phyloP scores from a whole-genome alignment of 2,329 filamentous ascomycete genomes.

The Acephala macrosclerotiorum region DNA sequence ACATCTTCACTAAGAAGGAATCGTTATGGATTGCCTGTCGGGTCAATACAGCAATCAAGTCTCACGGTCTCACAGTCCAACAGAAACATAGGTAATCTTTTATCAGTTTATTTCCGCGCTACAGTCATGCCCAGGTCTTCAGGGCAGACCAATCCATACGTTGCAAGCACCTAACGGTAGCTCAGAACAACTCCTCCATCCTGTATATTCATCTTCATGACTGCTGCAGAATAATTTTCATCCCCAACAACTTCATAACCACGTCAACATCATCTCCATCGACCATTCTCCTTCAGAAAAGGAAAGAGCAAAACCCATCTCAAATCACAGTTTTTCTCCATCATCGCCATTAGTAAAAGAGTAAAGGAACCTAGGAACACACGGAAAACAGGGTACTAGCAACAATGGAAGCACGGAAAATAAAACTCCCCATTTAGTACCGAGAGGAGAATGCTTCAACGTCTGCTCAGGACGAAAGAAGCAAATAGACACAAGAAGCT shows the following conservation, averaged over 20 bases:
- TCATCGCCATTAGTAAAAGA: constrained; percentile 23
- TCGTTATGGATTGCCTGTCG: neutral
- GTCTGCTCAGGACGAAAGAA: constrained; percentile 12
- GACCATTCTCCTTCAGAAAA: neutral
- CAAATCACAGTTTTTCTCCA: constrained; percentile 15
- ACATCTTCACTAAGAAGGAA: too few species aligned
- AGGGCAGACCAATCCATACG: neutral
- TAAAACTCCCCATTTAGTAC: constrained; percentile 18
- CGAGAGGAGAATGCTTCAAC: constrained; percentile 8
- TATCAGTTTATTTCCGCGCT: neutral
- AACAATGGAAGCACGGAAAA: constrained; percentile 12
- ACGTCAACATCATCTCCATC: constrained; percentile 11
- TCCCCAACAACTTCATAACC: constrained; percentile 14
- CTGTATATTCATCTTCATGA: constrained; percentile 1
- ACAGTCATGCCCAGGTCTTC: neutral
- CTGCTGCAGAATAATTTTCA: neutral
- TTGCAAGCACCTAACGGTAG: neutral
- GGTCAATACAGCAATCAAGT: neutral
- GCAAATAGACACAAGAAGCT: constrained; percentile 41
- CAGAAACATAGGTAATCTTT: neutral
- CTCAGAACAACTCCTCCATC: constrained; percentile 8
- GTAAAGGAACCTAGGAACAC: constrained; percentile 17
- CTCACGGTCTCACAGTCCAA: neutral
- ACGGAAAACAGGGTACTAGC: constrained; percentile 18
- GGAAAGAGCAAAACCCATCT: constrained; percentile 10